A percentile compares a stretch with the other conserved stretches of the same genome.
These are phyloP conservation scores for Candida tammaniensis DNA, from an alignment of 805 yeast genomes.

Conservation along the genomic window DNA sequence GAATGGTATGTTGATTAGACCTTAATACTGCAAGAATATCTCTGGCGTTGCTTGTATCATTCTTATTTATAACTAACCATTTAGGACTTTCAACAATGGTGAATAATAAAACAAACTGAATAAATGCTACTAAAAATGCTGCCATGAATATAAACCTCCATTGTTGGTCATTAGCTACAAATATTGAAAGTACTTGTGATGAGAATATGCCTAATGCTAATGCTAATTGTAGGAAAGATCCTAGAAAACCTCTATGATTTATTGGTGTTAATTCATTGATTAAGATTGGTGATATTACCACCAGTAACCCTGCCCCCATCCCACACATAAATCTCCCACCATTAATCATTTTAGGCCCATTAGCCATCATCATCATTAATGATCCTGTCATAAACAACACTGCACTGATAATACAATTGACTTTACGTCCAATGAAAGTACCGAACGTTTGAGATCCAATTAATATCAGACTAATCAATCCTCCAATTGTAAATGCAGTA, in stretches of 20 bases:
- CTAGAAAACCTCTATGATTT: conserved; percentile 41
- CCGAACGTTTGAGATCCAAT: conserved; percentile 27
- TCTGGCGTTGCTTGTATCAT: conserved; percentile 28
- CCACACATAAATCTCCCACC: conserved; percentile 36
- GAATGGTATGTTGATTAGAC: conserved; percentile 27
- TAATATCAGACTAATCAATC: conserved; percentile 28
- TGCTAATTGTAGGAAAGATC: conserved; percentile 37
- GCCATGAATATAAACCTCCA: conserved; percentile 36
- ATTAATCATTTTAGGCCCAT: conserved; percentile 17
- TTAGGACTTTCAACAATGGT: conserved; percentile 40
- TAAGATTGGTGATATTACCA: conserved; percentile 40
- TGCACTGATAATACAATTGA: conserved; percentile 20
- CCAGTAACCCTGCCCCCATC: conserved; percentile 36
- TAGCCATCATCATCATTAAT: conserved; percentile 22
- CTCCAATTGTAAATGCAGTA: conserved; percentile 36
- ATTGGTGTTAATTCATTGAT: conserved; percentile 39
- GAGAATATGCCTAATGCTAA: conserved; percentile 37
- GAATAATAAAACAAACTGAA: conserved; percentile 30
- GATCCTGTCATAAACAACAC: conserved; percentile 27
- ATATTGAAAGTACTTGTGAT: conserved; percentile 30
- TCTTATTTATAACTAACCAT: conserved; percentile 34
- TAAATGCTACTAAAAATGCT: conserved; percentile 21
- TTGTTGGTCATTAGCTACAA: conserved; percentile 33
- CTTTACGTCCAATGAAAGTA: conserved; percentile 22
- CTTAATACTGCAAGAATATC: conserved; percentile 25